phyloP scores from a whole-genome alignment of 2,329 filamentous ascomycete genomes.

The Colletotrichum cereale region DNA sequence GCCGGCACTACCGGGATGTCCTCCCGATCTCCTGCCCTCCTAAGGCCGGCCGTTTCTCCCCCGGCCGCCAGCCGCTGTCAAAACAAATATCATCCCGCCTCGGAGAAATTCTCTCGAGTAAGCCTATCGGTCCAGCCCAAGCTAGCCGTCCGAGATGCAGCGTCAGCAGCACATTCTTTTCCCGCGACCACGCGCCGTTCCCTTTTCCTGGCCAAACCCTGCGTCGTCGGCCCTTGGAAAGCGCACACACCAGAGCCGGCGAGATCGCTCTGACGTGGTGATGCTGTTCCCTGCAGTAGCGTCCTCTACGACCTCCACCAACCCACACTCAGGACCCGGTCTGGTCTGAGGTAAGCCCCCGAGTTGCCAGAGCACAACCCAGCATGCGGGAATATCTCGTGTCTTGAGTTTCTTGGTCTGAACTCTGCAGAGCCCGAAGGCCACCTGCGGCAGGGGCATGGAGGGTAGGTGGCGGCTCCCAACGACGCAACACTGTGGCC shows the following conservation, averaged over 20 bases:
- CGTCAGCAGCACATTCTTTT: conserved; percentile 16
- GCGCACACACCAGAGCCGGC: background rate
- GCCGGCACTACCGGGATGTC: conserved; percentile 25
- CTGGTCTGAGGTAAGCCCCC: conserved; percentile 21
- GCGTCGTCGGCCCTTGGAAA: conserved; percentile 13
- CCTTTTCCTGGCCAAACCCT: background rate
- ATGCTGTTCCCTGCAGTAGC: conserved; percentile 39
- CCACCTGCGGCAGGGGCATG: conserved; percentile 17
- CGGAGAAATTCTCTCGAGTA: background rate
- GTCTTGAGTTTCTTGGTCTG: no score
- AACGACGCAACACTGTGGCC: no score
- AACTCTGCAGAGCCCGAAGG: no score
- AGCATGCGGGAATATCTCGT: conserved; percentile 21
- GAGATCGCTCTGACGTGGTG: conserved; percentile 27
- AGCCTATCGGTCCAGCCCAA: background rate
- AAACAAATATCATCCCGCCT: conserved; percentile 17
- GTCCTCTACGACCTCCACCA: conserved; percentile 26
- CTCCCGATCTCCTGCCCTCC: conserved; percentile 11
- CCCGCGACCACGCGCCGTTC: conserved; percentile 1
- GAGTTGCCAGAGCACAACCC: conserved; percentile 26
- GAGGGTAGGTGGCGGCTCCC: no score
- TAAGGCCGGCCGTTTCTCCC: conserved; percentile 14
- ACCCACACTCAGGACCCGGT: conserved; percentile 20
- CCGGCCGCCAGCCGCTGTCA: conserved; percentile 13
- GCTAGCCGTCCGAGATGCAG: background rate